A percentile compares a stretch with the other conserved stretches of the same genome.
Evolutionary conservation across 495 filamentous ascomycete species (phyloP).

Genomic region (Podospora didyma): DNA sequence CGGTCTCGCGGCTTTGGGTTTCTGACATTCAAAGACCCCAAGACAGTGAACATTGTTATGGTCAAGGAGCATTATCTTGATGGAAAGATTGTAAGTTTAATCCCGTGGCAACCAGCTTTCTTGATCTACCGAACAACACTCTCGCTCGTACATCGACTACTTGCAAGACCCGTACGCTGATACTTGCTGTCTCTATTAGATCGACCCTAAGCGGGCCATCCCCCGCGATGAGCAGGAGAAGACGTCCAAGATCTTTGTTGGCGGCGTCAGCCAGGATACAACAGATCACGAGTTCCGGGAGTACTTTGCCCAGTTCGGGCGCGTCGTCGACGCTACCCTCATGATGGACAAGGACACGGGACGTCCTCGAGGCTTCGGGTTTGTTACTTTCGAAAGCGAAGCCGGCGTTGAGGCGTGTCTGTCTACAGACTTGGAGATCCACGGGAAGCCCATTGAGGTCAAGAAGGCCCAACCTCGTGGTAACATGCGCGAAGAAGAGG

Average conservation of each 20-base stretch:
- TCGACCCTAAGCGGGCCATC: slow-evolving; percentile 96
- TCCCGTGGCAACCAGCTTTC: too few relatives aligned
- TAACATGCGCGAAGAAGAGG: slow-evolving; percentile 88
- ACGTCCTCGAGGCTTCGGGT: slow-evolving; percentile 93
- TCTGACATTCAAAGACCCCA: slow-evolving; percentile 94
- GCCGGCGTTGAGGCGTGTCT: slow-evolving; percentile 91
- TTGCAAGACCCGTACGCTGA: too few relatives aligned
- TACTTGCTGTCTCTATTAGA: slow-evolving; percentile 46
- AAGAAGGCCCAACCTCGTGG: slow-evolving; percentile 96
- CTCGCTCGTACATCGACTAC: too few relatives aligned
- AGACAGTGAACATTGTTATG: slow-evolving; percentile 98
- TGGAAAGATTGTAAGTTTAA: slow-evolving; percentile 84
- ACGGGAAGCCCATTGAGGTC: slow-evolving; percentile 94
- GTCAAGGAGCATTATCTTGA: slow-evolving; percentile 98
- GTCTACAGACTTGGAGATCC: slow-evolving; percentile 73
- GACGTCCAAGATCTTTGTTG: slow-evolving; percentile 97
- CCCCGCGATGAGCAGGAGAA: slow-evolving; percentile 97
- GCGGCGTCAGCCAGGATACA: slow-evolving; percentile 94
- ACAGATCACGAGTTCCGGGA: slow-evolving; percentile 93
- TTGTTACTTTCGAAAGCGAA: slow-evolving; percentile 96
- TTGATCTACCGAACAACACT: too few relatives aligned
- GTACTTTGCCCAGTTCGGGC: slow-evolving; percentile 93
- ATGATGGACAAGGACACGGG: slow-evolving; percentile 99
- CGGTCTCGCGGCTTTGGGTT: slow-evolving; percentile 96
- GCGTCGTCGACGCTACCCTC: slow-evolving; percentile 92